Evolutionary conservation across 306 rosid genomes (phyloP), one percentile per base, ranked within the genome.

Genomic region (cucumber (Cucumis sativus)): DNA sequence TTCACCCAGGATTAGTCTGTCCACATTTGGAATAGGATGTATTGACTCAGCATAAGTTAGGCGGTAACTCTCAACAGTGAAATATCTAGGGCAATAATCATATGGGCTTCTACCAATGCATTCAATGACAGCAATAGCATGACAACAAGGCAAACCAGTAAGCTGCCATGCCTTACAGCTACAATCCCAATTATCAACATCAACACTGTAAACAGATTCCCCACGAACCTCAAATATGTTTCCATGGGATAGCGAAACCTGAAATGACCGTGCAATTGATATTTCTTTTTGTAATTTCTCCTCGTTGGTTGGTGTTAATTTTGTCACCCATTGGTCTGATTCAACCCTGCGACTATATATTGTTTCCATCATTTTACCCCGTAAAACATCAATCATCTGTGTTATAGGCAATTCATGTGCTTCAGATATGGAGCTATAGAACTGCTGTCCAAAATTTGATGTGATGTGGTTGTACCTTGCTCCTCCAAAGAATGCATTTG

Each of bases 321-420:
- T 92, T 78, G 98, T 87, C 56, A 55, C 75, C 98, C 99, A 92
- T 74, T 89, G 92, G 78, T 81, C 82, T 65, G 98, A 87, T 16
- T 89, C 93, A 28, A 79, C 88, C 60, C 93, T 73, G 17, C 89
- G 90, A 12, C 88, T 56, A 77, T 85, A 85, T 47, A 96, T 84
- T 30, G 96, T 51, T 87, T 92, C 96, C 98, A 96, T 91, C 88
- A 88, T 92, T 82, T 89, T 96, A 51, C 92, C 92, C 78, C 97
- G 87, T 35, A 96, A 84, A 21, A 86, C 86, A 77, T 92, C 98
- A 76, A 96, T 82, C 98, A 96, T 92, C 84, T 92, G 98, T 79
- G 97, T 96, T 65, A 96, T 89, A 65, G 99, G 99, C 83, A 96
- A 82, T 78, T 95, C 99, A 52, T 96, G 91, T 14, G 99, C 96